Evolutionary conservation across 306 rosid genomes (phyloP), one percentile per base, ranked within the genome.

Genomic region (Vigna hirtella): DNA sequence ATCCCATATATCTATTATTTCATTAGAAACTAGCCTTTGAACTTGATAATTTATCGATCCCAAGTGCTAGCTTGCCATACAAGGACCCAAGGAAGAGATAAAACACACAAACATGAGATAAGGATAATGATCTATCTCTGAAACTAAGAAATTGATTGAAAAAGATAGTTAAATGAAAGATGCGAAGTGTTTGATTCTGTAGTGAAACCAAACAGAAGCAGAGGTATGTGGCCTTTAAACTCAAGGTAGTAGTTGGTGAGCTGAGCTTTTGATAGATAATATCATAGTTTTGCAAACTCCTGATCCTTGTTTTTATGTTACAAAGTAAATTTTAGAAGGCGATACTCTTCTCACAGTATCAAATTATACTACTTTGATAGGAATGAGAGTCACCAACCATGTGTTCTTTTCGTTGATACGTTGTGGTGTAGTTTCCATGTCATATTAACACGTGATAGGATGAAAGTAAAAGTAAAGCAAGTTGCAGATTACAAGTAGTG

Each of bases 21-120:
- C 61, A 34, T 79, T 70, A 32, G 16, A 24, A n/a, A 40, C 70
- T 55, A 26, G 24, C 73, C 26, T 77, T 52, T 77, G 26, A 43
- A 43, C 49, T 75, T 47, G 51, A 28, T 79, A 47, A 36, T 22
- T 40, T 48, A 4, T 32, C 20, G 11, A 12, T 63, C 17, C 32
- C 53, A n/a, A 30, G 55, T 79, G 57, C 11, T 69, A 67, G 51
- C 64, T 61, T 47, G 32, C 11, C 61, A 43, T 49, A 1, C 9
- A 58, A 30, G 51, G 61, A 52, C 9, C 9, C 14, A 20, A 16
- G 61, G 49, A 10, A 67, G 74, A 74, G 63, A 50, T 73, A 67
- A 50, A 78, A 26, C 12, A 66, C 38, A 24, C 2, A 24, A 38
- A 40, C 76, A 34, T 34, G 22, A 18, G 55, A 53, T 34, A 17